phyloP scores from a whole-genome alignment of 345 rosid genomes.

The Arabis alpina region DNA sequence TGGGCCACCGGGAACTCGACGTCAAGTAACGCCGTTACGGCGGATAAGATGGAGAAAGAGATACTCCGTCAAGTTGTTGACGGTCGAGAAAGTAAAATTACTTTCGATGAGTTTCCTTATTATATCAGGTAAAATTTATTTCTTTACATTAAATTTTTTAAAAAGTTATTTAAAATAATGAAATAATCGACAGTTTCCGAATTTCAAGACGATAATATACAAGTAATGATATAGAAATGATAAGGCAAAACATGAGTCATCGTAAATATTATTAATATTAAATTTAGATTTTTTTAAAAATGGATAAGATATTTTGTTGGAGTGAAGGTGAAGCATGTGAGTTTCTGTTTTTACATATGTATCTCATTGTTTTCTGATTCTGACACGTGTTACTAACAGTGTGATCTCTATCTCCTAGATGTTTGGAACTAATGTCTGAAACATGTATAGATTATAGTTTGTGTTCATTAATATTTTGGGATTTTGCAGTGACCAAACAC shows the following conservation, averaged over 20 bases:
- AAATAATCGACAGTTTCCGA: constrained; percentile 11
- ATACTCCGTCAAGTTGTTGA: constrained; percentile 47
- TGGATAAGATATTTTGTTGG: constrained; percentile 33
- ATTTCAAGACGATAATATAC: constrained; percentile 31
- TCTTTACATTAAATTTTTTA: too few relatives aligned
- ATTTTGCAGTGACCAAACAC: constrained; percentile 82
- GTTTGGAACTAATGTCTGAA: constrained; percentile 31
- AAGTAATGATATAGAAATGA: background rate
- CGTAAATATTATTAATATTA: background rate
- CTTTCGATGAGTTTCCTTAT: constrained; percentile 47
- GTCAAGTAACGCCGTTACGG: constrained; percentile 41
- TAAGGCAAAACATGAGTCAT: constrained; percentile 12
- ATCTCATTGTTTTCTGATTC: constrained; percentile 1
- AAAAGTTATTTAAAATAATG: background rate
- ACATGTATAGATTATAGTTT: background rate
- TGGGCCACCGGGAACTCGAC: constrained; percentile 35
- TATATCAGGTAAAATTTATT: constrained; percentile 44
- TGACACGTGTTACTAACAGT: constrained; percentile 30
- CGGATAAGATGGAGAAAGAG: constrained; percentile 49
- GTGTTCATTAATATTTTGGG: constrained; percentile 8
- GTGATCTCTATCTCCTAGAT: constrained; percentile 17
- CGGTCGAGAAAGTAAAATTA: constrained; percentile 43
- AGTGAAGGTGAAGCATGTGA: constrained; percentile 33
- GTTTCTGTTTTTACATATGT: constrained; percentile 15
- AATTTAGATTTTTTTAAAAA: background rate